Percentiles rank a stretch among this genome's conserved stretches.
Evolutionary conservation across 495 filamentous ascomycete genomes (phyloP).

Genomic region (Sabuloglossum arenarium): DNA sequence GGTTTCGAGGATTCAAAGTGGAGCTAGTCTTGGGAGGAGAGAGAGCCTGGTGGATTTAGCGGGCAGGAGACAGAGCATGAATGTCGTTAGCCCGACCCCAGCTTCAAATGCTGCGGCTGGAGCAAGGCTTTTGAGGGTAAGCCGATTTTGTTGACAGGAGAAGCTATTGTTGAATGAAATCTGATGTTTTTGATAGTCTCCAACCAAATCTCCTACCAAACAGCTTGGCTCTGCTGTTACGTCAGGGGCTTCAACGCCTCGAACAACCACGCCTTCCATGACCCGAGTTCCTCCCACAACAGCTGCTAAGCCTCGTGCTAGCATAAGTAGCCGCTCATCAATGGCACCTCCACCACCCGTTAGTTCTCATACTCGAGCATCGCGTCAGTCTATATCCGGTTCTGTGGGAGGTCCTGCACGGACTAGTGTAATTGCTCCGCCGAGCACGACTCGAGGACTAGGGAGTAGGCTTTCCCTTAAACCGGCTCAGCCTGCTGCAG

Average conservation of each 20-base stretch:
- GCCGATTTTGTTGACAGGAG: constrained; percentile 8
- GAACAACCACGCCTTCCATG: constrained; percentile 27
- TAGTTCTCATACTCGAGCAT: constrained; percentile 5
- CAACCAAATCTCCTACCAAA: constrained; percentile 64
- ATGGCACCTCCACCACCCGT: constrained; percentile 37
- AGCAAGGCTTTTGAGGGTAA: constrained; percentile 36
- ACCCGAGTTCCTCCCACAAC: constrained; percentile 19
- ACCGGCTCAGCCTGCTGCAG: constrained; percentile 14
- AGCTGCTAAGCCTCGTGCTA: constrained; percentile 29
- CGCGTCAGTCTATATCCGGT: constrained; percentile 22
- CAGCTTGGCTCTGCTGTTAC: constrained; percentile 35
- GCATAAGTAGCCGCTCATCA: constrained; percentile 33
- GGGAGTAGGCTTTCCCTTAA: constrained; percentile 23
- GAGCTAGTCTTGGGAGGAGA: constrained; percentile 10
- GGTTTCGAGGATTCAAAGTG: constrained; percentile 6
- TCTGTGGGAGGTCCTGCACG: constrained; percentile 17
- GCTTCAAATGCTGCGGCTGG: constrained; percentile 28
- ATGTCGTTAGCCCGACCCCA: constrained; percentile 44
- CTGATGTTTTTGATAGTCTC: constrained; percentile 30
- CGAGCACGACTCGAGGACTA: constrained; percentile 12
- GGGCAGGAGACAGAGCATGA: constrained; percentile 41
- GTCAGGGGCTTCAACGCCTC: constrained; percentile 32
- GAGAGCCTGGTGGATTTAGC: constrained; percentile 8
- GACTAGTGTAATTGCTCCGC: constrained; percentile 16
- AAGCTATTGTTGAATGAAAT: constrained; percentile 3